These are phyloP conservation scores for Coniella vitis DNA, from an alignment of 2,329 filamentous ascomycete genomes.

Conservation along the genomic window DNA sequence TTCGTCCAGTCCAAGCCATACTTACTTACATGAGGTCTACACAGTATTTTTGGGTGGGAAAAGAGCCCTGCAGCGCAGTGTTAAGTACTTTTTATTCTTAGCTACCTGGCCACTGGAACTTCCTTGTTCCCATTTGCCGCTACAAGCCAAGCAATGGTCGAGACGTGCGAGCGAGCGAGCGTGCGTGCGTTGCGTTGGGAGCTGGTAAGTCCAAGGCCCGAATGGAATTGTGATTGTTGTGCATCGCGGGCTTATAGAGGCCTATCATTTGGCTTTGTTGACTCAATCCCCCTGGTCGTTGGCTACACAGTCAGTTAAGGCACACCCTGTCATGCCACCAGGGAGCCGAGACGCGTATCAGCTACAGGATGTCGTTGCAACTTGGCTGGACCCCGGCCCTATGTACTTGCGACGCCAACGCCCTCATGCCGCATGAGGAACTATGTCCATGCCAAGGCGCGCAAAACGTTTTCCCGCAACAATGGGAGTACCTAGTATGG, in stretches of 20 bases:
- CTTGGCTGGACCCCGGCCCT: neutral
- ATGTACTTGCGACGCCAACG: neutral
- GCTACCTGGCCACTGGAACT: too few species aligned
- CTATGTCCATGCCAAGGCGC: constrained; percentile 1
- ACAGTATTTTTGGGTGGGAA: too few species aligned
- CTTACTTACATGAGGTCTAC: too few species aligned
- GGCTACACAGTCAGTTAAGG: neutral
- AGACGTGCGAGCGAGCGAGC: too few species aligned
- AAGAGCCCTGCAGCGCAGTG: too few species aligned
- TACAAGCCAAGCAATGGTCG: too few species aligned
- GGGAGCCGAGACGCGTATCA: constrained; percentile 5
- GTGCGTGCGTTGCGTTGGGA: too few species aligned
- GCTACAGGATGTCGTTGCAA: neutral
- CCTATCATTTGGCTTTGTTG: neutral
- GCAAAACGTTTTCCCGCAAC: constrained; percentile 6
- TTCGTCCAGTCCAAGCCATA: too few species aligned
- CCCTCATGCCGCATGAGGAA: constrained; percentile 4
- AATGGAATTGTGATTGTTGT: too few species aligned
- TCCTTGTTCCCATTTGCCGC: too few species aligned
- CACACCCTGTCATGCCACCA: constrained; percentile 5
- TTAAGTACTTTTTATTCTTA: too few species aligned
- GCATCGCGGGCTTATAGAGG: neutral
- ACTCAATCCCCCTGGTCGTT: neutral
- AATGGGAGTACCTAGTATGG: neutral
- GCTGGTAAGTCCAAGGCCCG: too few species aligned